Conservation (phyloP, 2,329 filamentous ascomycete genomes). For the Alternaria hordeiaustralica region DNA sequence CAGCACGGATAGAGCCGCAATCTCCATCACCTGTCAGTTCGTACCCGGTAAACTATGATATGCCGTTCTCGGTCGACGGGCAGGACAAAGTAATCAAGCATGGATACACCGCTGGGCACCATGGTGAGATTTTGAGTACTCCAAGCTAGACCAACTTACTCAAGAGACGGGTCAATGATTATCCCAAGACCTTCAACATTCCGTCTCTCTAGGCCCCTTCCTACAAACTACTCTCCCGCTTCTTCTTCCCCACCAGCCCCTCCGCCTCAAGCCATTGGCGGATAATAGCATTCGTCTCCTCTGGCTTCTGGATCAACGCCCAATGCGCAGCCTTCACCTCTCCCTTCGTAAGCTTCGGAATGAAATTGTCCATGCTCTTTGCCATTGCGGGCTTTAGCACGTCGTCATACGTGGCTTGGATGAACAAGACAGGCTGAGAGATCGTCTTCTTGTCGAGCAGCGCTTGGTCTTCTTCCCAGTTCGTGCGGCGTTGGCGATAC, state of each 20-base stretch:
- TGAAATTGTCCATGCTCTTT: slow-evolving; percentile 70
- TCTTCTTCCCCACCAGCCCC: slow-evolving; percentile 46
- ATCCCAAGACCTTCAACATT: background rate
- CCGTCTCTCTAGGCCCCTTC: background rate
- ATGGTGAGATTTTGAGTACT: background rate
- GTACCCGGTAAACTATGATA: background rate
- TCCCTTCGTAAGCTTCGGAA: slow-evolving; percentile 68
- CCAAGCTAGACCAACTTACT: background rate
- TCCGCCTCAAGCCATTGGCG: slow-evolving; percentile 70
- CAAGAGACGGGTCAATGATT: background rate
- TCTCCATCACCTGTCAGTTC: background rate
- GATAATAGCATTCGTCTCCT: slow-evolving; percentile 73
- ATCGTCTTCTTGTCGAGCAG: slow-evolving; percentile 43
- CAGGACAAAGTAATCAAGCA: background rate
- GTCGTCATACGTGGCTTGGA: slow-evolving; percentile 72
- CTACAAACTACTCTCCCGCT: slow-evolving; percentile 53
- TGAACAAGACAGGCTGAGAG: slow-evolving; percentile 69
- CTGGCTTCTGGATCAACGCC: slow-evolving; percentile 77
- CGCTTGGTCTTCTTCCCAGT: slow-evolving; percentile 75
- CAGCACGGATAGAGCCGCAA: slow-evolving; percentile 15
- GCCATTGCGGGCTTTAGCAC: slow-evolving; percentile 77
- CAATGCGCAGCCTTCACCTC: slow-evolving; percentile 80
- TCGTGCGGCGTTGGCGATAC: slow-evolving; percentile 78
- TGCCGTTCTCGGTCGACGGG: background rate
- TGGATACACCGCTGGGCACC: background rate